Evolutionary conservation across 2,329 filamentous ascomycete species (phyloP), one percentile per base, ranked within the genome.

Genomic region (Xylariaceae sp.): DNA sequence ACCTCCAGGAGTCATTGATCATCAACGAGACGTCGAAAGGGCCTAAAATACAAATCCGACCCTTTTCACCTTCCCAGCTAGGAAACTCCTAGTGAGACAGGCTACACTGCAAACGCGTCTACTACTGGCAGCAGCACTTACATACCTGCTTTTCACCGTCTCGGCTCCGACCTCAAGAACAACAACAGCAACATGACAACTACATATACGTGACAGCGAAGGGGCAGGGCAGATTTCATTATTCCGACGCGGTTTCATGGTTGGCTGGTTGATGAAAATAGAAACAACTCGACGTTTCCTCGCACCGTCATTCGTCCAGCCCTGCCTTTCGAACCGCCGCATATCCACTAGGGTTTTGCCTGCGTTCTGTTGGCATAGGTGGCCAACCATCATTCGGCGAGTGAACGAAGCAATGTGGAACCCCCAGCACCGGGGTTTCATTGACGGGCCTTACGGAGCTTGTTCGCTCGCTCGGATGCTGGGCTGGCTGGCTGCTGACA

Each of bases 41-140:
- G 51, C 18, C 60, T 62, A 51, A 41, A 47, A 50, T n/a, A 50
- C 39, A 41, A 49, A 44, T 54, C 52, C 41, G 41, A 23, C 17
- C 17, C 3, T 7, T 7, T n/a, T 7, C 4, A 64, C 62, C 62
- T 64, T 64, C 62, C 60, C 47, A 58, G 58, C 34, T 60, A 23
- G 61, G 62, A 54, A 62, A 57, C 41, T 10, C n/a, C 56, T 34
- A 51, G 44, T 59, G 57, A 56, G 51, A 50, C 44, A n/a, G 15
- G 6, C 15, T 44, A 34, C 17, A 58, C 23, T 59, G 48, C 45
- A 54, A 54, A 41, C 35, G 54, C 45, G 37, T 7, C 44, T 47
- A 49, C 47, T 18, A 7, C 15, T 30, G 23, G 23, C 23, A 30
- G 23, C 23, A 30, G 5, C 23, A 30, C 23, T 30, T 30, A 30